Percentiles rank a stretch among this genome's conserved stretches.
These are phyloP conservation scores for Ceratobasidium papillatum DNA, from an alignment of 1,284 basidiomycete species.

Conservation along the genomic window DNA sequence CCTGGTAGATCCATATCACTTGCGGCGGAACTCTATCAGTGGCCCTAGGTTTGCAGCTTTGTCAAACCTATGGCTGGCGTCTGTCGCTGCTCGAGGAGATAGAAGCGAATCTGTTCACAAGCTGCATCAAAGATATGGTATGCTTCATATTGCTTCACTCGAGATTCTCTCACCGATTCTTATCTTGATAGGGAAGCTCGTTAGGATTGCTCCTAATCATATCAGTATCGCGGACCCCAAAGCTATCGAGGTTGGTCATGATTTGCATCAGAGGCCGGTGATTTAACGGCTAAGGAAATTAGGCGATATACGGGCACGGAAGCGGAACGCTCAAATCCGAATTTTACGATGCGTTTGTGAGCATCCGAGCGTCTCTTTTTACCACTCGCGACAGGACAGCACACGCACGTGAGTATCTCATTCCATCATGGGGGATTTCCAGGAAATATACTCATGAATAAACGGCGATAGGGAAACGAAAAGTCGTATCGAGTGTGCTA, in stretches of 20 bases:
- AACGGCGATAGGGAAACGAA: constrained; percentile 70
- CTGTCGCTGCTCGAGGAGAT: constrained; percentile 70
- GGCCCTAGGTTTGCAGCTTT: constrained; percentile 82
- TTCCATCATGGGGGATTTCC: not conserved
- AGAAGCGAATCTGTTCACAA: constrained; percentile 80
- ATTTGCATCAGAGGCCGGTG: not conserved
- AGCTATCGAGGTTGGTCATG: constrained; percentile 54
- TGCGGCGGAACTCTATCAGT: constrained; percentile 63
- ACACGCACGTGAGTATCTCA: constrained; percentile 57
- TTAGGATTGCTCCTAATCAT: constrained; percentile 88
- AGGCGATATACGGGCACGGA: constrained; percentile 66
- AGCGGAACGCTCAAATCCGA: constrained; percentile 79
- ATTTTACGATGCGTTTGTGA: constrained; percentile 79
- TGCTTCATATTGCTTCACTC: constrained; percentile 78
- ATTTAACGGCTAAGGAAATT: not conserved
- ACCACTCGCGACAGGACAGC: constrained; percentile 83
- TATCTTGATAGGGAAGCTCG: constrained; percentile 66
- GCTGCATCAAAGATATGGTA: constrained; percentile 80
- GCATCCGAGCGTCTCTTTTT: constrained; percentile 65
- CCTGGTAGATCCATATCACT: constrained; percentile 64
- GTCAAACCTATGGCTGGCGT: constrained; percentile 80
- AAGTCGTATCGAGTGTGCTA: constrained; percentile 89
- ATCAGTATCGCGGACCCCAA: constrained; percentile 84
- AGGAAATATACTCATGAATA: not conserved
- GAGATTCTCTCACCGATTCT: not conserved